Conservation (phyloP, 2,329 filamentous ascomycete genomes). For the Paramyrothecium roridum region DNA sequence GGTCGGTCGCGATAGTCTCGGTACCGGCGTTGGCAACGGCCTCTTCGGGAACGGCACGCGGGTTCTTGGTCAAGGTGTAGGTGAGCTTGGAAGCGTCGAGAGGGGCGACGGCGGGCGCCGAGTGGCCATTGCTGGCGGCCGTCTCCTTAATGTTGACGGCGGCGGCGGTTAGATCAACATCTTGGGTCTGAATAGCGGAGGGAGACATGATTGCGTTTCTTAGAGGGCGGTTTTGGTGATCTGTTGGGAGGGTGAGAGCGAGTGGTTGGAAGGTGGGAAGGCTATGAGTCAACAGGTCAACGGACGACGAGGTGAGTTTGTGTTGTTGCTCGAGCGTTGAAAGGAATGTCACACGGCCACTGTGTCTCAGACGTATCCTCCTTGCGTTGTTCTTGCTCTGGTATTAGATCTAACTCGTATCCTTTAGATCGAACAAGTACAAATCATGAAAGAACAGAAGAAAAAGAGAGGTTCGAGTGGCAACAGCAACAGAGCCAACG, state of each 20-base stretch:
- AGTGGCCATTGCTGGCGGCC: slow-evolving; percentile 24
- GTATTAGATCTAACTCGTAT: too few species aligned
- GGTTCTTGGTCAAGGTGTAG: slow-evolving; percentile 48
- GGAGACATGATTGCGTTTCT: slow-evolving; percentile 39
- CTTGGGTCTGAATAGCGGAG: slow-evolving; percentile 42
- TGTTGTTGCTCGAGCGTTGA: too few species aligned
- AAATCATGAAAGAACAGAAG: not conserved
- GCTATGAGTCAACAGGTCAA: too few species aligned
- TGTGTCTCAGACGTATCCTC: too few species aligned
- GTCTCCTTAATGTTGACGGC: slow-evolving; percentile 49
- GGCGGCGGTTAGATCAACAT: slow-evolving; percentile 48
- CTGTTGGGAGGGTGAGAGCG: too few species aligned
- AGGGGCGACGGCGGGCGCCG: slow-evolving; percentile 49
- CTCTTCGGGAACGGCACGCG: slow-evolving; percentile 50
- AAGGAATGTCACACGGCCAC: too few species aligned
- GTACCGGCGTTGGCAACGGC: slow-evolving; percentile 41
- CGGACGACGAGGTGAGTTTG: too few species aligned
- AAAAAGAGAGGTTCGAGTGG: not conserved
- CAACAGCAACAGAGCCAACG: not conserved
- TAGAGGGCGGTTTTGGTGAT: too few species aligned
- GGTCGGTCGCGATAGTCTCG: slow-evolving; percentile 70
- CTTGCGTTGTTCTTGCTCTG: too few species aligned
- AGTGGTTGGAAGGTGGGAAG: too few species aligned
- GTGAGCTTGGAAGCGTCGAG: slow-evolving; percentile 61
- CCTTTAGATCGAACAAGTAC: not conserved